Evolutionary conservation across 805 yeast genomes (phyloP), one percentile per base, ranked within the genome.

Genomic region (Allodekkera sacchari): DNA sequence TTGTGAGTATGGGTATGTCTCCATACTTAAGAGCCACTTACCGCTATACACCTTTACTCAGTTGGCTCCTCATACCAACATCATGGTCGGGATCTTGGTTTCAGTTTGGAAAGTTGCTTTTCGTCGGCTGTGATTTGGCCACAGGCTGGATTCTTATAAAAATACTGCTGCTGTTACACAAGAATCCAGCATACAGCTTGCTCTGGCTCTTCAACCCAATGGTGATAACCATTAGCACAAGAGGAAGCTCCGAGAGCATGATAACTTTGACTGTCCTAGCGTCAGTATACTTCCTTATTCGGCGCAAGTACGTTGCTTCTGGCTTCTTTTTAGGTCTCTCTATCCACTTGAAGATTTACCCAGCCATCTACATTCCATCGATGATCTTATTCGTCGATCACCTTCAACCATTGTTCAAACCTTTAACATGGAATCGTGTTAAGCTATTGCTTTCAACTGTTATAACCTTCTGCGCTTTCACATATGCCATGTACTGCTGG

Each of bases 231-330:
- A 92, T 92, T 30, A 77, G 89, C 42, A 85, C 96, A 0, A 65
- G 98, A 28, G 98, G 98, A 1, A 83, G 92, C 18, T 81, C 95
- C 0, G 98, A 92, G 49, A 87, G 96, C 39, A 66, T 92, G 1
- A 55, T 92, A 28, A 84, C 94, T 2, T 87, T 83, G 20, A 60
- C 89, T 42, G 69, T 87, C 3, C 70, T 85, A 66, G 50, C 67
- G 6, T 58, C 77, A 25, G 47, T 83, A 1, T 75, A 71, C 44
- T 59, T 50, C 24, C 47, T 77, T n/a, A 36, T 64, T 16, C 34
- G 56, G n/a, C 39, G 43, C 3, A 38, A 52, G 21, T 52, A 53
- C 7, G 22, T 61, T 1, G 14, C 61, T 0, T 47, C 66, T 9
- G 77, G 75, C 0, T 14, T 77, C 0, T 54, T 74, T 36, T 64